Percentiles rank a stretch among this genome's conserved stretches.
Conservation (phyloP, 2,329 filamentous ascomycete genomes). For the Blastomyces silverae region DNA sequence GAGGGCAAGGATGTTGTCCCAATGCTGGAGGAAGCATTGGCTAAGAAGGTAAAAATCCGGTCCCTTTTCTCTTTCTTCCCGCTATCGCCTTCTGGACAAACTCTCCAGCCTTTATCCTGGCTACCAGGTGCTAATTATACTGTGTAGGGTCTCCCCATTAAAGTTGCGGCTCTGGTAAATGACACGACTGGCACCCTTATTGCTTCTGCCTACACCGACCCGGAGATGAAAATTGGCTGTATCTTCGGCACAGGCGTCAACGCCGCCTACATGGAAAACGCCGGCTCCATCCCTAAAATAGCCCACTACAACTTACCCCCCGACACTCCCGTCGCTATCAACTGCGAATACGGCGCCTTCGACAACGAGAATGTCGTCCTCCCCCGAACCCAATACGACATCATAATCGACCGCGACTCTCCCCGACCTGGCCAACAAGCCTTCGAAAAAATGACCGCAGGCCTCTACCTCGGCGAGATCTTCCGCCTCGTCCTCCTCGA, state of each 20-base stretch:
- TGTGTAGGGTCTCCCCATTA: slow-evolving; percentile 76
- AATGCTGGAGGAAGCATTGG: slow-evolving; percentile 72
- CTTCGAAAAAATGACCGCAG: slow-evolving; percentile 97
- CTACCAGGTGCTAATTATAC: slow-evolving; percentile 19
- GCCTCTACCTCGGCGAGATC: slow-evolving; percentile 88
- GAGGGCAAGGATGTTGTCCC: slow-evolving; percentile 87
- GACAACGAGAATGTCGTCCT: slow-evolving; percentile 89
- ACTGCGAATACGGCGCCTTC: slow-evolving; percentile 96
- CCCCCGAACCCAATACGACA: slow-evolving; percentile 76
- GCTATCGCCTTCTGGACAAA: background rate
- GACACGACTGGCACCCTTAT: slow-evolving; percentile 97
- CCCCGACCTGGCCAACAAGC: slow-evolving; percentile 89
- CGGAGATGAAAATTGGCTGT: slow-evolving; percentile 86
- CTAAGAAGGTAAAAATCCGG: slow-evolving; percentile 52
- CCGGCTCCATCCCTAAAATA: slow-evolving; percentile 85
- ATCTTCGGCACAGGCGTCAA: slow-evolving; percentile 99
- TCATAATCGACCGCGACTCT: slow-evolving; percentile 81
- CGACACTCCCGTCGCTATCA: slow-evolving; percentile 84
- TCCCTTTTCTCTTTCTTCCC: slow-evolving; percentile 19
- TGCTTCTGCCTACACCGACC: slow-evolving; percentile 93
- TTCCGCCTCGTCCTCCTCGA: slow-evolving; percentile 84
- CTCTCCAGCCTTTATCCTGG: background rate
- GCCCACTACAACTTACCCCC: slow-evolving; percentile 81
- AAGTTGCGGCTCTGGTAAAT: slow-evolving; percentile 88
- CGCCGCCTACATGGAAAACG: slow-evolving; percentile 94